These are phyloP conservation scores for Angomonas desouzai DNA, from an alignment of 208 protist species.

Conservation along the genomic window DNA sequence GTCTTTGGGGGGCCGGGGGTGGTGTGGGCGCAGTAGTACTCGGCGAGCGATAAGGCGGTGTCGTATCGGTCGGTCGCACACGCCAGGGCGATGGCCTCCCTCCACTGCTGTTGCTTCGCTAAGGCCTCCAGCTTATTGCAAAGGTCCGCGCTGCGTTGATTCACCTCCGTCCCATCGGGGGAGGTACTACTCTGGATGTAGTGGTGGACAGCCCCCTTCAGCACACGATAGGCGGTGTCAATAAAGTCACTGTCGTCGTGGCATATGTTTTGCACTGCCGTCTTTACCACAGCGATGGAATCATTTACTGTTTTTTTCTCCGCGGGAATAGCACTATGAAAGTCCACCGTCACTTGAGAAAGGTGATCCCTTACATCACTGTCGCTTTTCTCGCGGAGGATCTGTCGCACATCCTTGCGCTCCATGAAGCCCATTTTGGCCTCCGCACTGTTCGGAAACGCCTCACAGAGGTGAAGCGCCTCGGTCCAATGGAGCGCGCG, in stretches of 20 bases:
- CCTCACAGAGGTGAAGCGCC: constrained; percentile 15
- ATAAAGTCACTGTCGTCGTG: neutral
- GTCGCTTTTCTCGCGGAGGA: neutral
- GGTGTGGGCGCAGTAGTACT: neutral
- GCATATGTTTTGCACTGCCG: neutral
- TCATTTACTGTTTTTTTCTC: neutral
- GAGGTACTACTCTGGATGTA: neutral
- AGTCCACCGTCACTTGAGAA: neutral
- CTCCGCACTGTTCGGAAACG: neutral
- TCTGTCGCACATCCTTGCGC: neutral
- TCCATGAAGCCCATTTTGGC: constrained; percentile 1
- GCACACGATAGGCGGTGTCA: neutral
- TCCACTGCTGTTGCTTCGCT: constrained; percentile 13
- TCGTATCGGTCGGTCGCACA: constrained; percentile 32
- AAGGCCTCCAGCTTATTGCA: constrained; percentile 19
- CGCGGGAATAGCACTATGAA: neutral
- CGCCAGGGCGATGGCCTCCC: constrained; percentile 22
- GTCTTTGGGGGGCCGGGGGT: constrained; percentile 4
- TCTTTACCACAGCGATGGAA: neutral
- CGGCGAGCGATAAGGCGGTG: constrained; percentile 18
- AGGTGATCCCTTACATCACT: neutral
- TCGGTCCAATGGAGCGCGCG: constrained; percentile 29
- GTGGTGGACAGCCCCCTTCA: neutral
- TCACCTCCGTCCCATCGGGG: neutral
- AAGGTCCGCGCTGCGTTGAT: constrained; percentile 11